These are phyloP conservation scores for Agarophyton chilense DNA, from an alignment of 23 red algal genomes.

Conservation along the genomic window DNA sequence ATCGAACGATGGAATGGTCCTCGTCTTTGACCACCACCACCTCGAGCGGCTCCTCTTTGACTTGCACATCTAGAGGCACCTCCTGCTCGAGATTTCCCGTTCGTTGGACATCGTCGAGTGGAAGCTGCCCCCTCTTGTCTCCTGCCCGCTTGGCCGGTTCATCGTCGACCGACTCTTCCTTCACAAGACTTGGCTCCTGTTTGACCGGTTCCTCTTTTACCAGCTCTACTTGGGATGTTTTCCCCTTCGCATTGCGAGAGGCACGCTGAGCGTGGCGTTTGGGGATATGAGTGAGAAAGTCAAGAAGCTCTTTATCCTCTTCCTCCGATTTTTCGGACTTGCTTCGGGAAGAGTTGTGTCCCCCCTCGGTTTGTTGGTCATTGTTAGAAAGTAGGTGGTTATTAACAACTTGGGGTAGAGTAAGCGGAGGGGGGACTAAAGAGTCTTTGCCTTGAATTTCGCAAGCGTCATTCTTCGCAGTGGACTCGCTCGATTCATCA, in stretches of 20 bases:
- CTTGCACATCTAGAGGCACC: background rate
- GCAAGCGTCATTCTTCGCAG: background rate
- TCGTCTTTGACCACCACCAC: background rate
- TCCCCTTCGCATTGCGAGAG: too few species aligned
- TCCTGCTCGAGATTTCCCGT: too few species aligned
- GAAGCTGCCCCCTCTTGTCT: too few species aligned
- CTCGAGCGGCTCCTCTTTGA: background rate
- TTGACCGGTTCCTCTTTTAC: too few species aligned
- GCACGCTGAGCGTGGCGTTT: background rate
- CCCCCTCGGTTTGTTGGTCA: background rate
- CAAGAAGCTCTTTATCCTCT: background rate
- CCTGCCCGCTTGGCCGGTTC: too few species aligned
- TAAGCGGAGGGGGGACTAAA: background rate
- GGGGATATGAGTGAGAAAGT: constrained; percentile 2
- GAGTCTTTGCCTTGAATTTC: background rate
- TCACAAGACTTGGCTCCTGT: too few species aligned
- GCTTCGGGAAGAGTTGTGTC: background rate
- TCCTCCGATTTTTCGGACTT: background rate
- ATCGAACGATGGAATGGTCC: background rate
- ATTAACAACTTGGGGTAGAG: constrained; percentile 8
- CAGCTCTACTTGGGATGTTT: too few species aligned
- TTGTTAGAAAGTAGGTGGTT: constrained; percentile 9
- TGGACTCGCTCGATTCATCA: background rate
- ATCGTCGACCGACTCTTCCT: too few species aligned
- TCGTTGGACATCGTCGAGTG: too few species aligned